Base-by-base conservation (phyloP, 306 rosid genomes). In the Pyrus communis region DNA sequence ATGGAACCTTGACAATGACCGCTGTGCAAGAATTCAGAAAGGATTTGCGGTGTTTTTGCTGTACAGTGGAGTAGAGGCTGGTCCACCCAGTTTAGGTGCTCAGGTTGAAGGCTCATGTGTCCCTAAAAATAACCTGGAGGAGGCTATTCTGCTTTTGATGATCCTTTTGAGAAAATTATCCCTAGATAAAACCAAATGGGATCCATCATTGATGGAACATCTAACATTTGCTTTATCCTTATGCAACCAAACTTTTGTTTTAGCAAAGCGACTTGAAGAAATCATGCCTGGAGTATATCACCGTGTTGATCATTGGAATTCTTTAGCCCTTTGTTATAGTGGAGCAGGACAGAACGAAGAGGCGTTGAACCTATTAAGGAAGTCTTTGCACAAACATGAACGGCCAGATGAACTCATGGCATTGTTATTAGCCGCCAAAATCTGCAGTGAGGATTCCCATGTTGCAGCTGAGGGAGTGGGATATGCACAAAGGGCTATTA, bases 61-160 rank as follows among this genome's bases (percentile, higher is more conserved):
- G 73, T 89, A 96, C 67, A 85, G 93, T 81, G 99, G 99, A 83
- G 90, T 89, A 78, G 96, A 91, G 87, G 96, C 97, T 75, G 83
- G 85, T 77, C 88, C 99, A 64, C 99, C 99, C 52, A 92, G 96
- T 86, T 86, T 89, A 74, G 89, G 88, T 57, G 92, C 81, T 80
- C 99, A 92, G 87, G 75, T 84, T 61, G 98, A 96, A 5, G 93
- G 91, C 54, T 86, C 96, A 35, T 96, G 89, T 69, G 91, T 87
- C 7, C 99, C 99, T 31, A 96, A 91, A 78, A 92, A 91, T 78
- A 96, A 96, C 80, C 85, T 96, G 70, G 99, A 92, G 84, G 99
- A 96, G 86, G 96, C 97, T 49, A 91, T 91, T 75, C 88, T 96
- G 52, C 93, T 96, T 82, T 79, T 96, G 82, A 91, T 92, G 98